Evolutionary conservation across 192 early-diverging fungal genomes (phyloP).

Genomic region (Gryganskiella cystojenkinii): DNA sequence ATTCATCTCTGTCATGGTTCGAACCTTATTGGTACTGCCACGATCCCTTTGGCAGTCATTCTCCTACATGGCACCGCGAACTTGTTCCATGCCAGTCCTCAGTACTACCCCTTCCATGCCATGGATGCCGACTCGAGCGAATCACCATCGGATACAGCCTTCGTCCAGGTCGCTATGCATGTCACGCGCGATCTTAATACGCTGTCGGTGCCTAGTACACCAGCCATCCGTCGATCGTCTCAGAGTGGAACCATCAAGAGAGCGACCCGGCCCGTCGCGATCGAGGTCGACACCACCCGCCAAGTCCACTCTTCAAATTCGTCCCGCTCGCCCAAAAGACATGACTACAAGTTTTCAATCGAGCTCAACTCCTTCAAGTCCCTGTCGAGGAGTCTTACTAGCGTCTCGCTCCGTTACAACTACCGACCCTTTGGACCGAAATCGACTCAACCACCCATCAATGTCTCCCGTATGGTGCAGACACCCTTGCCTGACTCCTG

Average conservation of each 20-base stretch:
- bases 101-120: slow-evolving; percentile 41
- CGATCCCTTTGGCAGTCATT: slow-evolving; percentile 53
- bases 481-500: slow-evolving; percentile 27
- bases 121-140: slow-evolving; percentile 8
- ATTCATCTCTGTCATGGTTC: slow-evolving; percentile 54
- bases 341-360: slow-evolving; percentile 54
- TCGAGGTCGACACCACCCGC: slow-evolving; percentile 32
- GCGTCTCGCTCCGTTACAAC: slow-evolving; percentile 49
- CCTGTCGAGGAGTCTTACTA: slow-evolving; percentile 18
- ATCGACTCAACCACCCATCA: slow-evolving; percentile 46
- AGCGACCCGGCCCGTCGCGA: slow-evolving; percentile 26
- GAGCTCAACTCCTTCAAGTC: slow-evolving; percentile 48
- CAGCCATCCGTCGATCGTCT: slow-evolving; percentile 50
- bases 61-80: slow-evolving; percentile 48
- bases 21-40: slow-evolving; percentile 55
- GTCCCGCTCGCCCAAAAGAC: slow-evolving; percentile 38
- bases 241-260: slow-evolving; percentile 25
- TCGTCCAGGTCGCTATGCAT: slow-evolving; percentile 47
- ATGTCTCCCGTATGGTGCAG: slow-evolving; percentile 19
- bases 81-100: slow-evolving; percentile 45
- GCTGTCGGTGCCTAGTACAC: slow-evolving; percentile 37
- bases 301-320: slow-evolving; percentile 26
- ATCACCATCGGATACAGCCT: slow-evolving; percentile 18
- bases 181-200: slow-evolving; percentile 51
- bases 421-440: slow-evolving; percentile 52